phyloP scores from a whole-genome alignment of 192 early-diverging fungal genomes.

The Backusella australiensis region DNA sequence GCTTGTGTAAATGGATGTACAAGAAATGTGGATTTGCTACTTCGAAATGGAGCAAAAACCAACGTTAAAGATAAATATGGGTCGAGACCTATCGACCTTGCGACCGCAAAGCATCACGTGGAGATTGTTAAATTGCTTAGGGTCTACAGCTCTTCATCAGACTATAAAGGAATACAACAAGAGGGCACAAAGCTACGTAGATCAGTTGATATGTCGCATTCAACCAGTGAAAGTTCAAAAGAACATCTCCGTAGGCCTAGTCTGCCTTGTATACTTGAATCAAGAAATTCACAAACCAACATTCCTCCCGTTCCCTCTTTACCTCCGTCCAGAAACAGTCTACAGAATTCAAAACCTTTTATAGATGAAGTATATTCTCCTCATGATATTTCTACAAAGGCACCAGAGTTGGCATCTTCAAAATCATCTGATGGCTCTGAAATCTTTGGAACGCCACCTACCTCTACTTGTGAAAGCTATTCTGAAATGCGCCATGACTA shows the following conservation, averaged over 20 bases:
- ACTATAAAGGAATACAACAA: constrained; percentile 3
- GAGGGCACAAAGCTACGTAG: not conserved
- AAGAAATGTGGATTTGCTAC: constrained; percentile 54
- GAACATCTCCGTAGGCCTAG: constrained; percentile 28
- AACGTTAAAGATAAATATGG: constrained; percentile 64
- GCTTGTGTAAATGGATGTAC: constrained; percentile 74
- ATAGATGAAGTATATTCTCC: not conserved
- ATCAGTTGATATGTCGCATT: not conserved
- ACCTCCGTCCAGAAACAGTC: not conserved
- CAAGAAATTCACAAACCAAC: constrained; percentile 5
- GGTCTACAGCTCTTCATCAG: constrained; percentile 25
- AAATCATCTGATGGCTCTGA: constrained; percentile 2
- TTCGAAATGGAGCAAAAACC: constrained; percentile 55
- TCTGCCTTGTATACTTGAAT: constrained; percentile 32
- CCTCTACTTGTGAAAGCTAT: not conserved
- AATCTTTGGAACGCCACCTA: not conserved
- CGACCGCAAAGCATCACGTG: constrained; percentile 45
- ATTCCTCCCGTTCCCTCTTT: constrained; percentile 10
- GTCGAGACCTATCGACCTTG: constrained; percentile 44
- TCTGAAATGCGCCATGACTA: constrained; percentile 10
- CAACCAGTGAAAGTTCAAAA: constrained; percentile 4
- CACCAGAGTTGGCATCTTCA: not conserved
- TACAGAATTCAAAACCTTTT: not conserved
- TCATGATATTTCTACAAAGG: not conserved
- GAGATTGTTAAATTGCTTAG: constrained; percentile 41